phyloP scores from a whole-genome alignment of 208 protist species.

The Acanthamoeba divionensis region DNA sequence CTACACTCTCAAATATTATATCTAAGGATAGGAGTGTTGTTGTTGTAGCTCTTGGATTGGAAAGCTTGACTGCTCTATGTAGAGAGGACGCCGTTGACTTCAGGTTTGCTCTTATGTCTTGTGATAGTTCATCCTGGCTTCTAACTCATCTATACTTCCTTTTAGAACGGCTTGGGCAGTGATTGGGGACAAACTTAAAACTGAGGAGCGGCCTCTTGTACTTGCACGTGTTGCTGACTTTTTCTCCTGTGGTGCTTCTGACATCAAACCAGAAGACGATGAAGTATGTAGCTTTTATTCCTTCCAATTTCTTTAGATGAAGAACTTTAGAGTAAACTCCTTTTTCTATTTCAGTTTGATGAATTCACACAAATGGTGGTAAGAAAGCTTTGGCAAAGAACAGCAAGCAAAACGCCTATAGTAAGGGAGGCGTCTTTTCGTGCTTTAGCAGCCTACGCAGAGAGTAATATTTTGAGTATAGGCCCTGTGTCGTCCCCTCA shows the following conservation, averaged over 20 bases:
- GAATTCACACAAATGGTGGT: conserved; percentile 38
- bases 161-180: background rate
- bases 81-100: conserved; percentile 23
- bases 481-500: background rate
- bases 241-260: background rate
- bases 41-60: background rate
- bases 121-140: no score
- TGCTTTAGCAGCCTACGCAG: background rate
- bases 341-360: conserved; percentile 4
- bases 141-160: no score
- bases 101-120: background rate
- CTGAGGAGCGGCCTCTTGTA: background rate
- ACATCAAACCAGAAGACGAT: background rate
- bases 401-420: background rate
- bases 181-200: background rate
- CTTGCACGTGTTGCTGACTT: background rate
- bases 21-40: background rate
- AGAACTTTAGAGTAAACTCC: background rate
- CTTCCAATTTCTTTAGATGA: background rate
- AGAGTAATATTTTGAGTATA: background rate
- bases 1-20: background rate
- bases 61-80: conserved; percentile 10
- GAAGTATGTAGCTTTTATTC: background rate
- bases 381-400: background rate
- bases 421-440: conserved; percentile 31